Percentiles rank a stretch among this genome's conserved stretches.
phyloP scores from a whole-genome alignment of 306 rosid genomes.

The Morella rubra region DNA sequence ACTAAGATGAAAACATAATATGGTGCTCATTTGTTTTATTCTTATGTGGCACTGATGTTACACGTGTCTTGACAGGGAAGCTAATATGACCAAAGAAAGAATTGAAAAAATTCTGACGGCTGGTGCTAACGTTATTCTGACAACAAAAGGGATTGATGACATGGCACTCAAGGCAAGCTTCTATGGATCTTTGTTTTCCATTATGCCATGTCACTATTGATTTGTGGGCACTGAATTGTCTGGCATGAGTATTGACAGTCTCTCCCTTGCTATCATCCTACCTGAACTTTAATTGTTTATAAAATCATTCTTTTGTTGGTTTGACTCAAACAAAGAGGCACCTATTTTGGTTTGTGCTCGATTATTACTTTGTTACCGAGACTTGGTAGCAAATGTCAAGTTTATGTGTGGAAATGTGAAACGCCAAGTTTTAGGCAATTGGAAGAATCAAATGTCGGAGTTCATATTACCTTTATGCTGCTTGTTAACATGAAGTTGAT shows the following conservation, averaged over 20 bases:
- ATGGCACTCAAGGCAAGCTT: slow-evolving; percentile 87
- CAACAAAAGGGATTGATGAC: slow-evolving; percentile 98
- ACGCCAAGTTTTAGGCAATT: not conserved
- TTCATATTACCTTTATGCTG: not conserved
- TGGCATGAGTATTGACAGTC: not conserved
- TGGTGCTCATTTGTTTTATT: not conserved
- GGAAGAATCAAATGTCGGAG: not conserved
- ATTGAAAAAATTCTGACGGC: slow-evolving; percentile 85
- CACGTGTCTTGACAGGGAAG: slow-evolving; percentile 56
- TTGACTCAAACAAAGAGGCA: not conserved
- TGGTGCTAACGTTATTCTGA: slow-evolving; percentile 95
- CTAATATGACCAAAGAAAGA: slow-evolving; percentile 94
- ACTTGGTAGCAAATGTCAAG: not conserved
- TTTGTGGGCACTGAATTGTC: not conserved
- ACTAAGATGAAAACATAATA: not conserved
- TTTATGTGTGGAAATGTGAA: not conserved
- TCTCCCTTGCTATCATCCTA: not conserved
- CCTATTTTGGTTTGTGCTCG: not conserved
- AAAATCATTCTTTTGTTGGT: not conserved
- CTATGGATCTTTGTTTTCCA: slow-evolving; percentile 17
- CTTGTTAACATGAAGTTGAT: not conserved
- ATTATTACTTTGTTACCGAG: not conserved
- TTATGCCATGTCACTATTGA: not conserved
- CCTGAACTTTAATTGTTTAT: not conserved
- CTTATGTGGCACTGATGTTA: slow-evolving; percentile 3